Percentiles rank a stretch among this genome's conserved stretches.
Conservation (phyloP, 2,329 filamentous ascomycete species). For the Cyphellophora europaea region DNA sequence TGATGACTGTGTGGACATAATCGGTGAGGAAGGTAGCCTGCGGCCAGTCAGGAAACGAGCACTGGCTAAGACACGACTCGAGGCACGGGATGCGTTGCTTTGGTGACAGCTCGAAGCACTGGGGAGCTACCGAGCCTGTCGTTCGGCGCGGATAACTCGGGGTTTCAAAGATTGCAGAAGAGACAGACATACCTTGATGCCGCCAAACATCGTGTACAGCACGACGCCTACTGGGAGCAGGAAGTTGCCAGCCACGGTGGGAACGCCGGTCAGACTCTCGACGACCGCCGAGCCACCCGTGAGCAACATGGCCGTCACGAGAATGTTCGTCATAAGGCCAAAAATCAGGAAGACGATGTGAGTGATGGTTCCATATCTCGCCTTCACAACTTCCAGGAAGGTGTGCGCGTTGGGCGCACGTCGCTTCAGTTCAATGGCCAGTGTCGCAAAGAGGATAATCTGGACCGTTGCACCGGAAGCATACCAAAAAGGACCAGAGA, state of each 20-base stretch:
- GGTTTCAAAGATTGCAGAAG: too few relatives aligned
- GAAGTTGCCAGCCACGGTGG: slow-evolving; percentile 74
- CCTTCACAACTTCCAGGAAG: slow-evolving; percentile 73
- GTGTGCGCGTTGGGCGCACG: slow-evolving; percentile 79
- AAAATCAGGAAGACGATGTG: slow-evolving; percentile 77
- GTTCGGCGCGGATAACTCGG: too few relatives aligned
- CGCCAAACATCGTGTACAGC: slow-evolving; percentile 60
- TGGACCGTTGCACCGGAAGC: slow-evolving; percentile 73
- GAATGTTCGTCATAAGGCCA: slow-evolving; percentile 72
- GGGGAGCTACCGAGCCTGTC: too few relatives aligned
- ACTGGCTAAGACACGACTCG: too few relatives aligned
- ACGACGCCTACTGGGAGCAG: slow-evolving; percentile 72
- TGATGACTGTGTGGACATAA: slow-evolving; percentile 76
- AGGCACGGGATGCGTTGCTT: too few relatives aligned
- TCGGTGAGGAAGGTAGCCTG: slow-evolving; percentile 81
- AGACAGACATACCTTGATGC: too few relatives aligned
- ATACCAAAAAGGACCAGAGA: slow-evolving; percentile 58
- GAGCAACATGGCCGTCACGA: slow-evolving; percentile 82
- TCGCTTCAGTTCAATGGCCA: slow-evolving; percentile 82
- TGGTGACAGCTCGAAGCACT: too few relatives aligned
- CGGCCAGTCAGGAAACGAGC: too few relatives aligned
- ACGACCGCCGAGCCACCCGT: slow-evolving; percentile 74
- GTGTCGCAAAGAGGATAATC: slow-evolving; percentile 79
- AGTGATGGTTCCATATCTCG: slow-evolving; percentile 63
- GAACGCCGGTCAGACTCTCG: slow-evolving; percentile 61